A percentile compares a stretch with the other conserved stretches of the same genome.
Conservation (phyloP, 2,329 filamentous ascomycete genomes). For the Exutisphaerella laricina region DNA sequence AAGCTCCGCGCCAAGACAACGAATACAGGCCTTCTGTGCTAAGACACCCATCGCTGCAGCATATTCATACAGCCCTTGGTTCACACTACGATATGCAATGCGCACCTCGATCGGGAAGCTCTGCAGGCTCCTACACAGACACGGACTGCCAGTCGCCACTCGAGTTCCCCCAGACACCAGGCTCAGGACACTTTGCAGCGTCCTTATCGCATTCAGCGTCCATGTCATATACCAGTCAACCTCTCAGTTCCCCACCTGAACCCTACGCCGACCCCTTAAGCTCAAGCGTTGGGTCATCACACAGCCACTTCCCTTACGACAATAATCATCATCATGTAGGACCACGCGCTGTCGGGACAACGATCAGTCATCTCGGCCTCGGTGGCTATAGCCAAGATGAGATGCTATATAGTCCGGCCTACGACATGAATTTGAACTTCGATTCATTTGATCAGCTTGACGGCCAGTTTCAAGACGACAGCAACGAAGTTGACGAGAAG, state of each 20-base stretch:
- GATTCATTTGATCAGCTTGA: constrained; percentile 19
- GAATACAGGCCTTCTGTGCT: constrained; percentile 29
- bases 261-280: constrained; percentile 37
- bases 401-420: constrained; percentile 29
- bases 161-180: constrained; percentile 45
- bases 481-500: constrained; percentile 13
- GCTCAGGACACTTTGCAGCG: constrained; percentile 38
- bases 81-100: constrained; percentile 38
- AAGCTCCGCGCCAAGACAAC: constrained; percentile 27
- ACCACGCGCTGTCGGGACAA: neutral
- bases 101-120: constrained; percentile 42
- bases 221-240: constrained; percentile 16
- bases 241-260: constrained; percentile 16
- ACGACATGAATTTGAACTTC: constrained; percentile 29
- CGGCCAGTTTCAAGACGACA: constrained; percentile 15
- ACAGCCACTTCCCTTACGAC: constrained; percentile 27
- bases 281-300: constrained; percentile 44
- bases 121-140: constrained; percentile 44
- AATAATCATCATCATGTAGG: neutral
- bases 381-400: constrained; percentile 19
- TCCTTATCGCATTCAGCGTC: constrained; percentile 32
- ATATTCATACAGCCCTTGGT: constrained; percentile 39
- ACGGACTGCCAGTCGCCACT: constrained; percentile 44
- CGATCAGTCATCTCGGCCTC: constrained; percentile 7
- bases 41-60: constrained; percentile 38